A percentile compares a stretch with the other conserved stretches of the same genome.
Evolutionary conservation across 2,329 filamentous ascomycete species (phyloP).

Genomic region (Harringtonia aguacate): DNA sequence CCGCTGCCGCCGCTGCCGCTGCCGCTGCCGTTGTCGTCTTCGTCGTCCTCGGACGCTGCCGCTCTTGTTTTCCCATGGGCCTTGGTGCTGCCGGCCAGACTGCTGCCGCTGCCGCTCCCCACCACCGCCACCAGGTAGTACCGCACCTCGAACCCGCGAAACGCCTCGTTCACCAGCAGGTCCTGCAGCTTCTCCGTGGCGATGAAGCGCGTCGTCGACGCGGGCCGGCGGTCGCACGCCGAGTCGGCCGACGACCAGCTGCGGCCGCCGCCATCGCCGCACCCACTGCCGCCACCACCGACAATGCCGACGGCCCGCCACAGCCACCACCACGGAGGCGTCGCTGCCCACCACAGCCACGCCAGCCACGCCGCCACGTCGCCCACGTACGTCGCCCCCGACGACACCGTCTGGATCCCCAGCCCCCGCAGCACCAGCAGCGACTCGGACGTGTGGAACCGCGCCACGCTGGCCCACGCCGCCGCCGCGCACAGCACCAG

Average conservation of each 20-base stretch:
- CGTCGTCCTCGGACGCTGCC: too few species aligned
- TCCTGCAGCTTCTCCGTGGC: constrained; percentile 88
- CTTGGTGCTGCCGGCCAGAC: neutral
- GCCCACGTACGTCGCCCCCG: constrained; percentile 53
- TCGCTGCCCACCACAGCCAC: constrained; percentile 22
- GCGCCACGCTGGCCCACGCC: constrained; percentile 33
- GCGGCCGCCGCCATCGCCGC: constrained; percentile 1
- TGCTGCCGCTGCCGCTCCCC: neutral
- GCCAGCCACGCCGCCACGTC: constrained; percentile 9
- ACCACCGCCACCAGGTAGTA: constrained; percentile 89
- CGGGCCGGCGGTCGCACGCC: constrained; percentile 19
- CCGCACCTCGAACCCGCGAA: constrained; percentile 79
- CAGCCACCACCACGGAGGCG: constrained; percentile 10
- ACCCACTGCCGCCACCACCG: neutral
- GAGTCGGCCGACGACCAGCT: neutral
- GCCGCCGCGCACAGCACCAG: constrained; percentile 23
- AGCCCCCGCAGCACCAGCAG: constrained; percentile 80
- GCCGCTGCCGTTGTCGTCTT: neutral
- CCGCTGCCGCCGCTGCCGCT: neutral
- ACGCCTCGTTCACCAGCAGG: constrained; percentile 90
- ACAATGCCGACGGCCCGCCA: neutral
- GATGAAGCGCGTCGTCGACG: constrained; percentile 44
- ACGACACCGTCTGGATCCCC: constrained; percentile 78
- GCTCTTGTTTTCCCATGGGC: neutral
- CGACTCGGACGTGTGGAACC: constrained; percentile 59